Evolutionary conservation across 1,139 yeast species (phyloP).

Genomic region (Candida sp.): DNA sequence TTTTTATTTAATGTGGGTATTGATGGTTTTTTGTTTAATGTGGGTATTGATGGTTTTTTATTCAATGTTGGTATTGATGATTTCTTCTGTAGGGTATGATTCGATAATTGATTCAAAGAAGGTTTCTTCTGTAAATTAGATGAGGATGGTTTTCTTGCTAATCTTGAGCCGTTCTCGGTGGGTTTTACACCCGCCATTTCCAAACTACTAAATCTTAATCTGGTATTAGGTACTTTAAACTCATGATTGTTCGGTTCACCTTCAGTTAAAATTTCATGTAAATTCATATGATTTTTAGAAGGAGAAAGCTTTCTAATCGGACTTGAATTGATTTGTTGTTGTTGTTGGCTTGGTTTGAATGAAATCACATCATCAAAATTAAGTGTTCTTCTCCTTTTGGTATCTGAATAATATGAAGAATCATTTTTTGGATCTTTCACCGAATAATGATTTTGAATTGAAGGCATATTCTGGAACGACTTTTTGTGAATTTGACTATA

Average conservation of each 20-base stretch:
- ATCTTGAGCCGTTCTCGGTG: constrained; percentile 6
- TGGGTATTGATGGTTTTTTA: constrained; percentile 16
- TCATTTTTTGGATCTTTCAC: constrained; percentile 9
- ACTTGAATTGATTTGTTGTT: constrained; percentile 7
- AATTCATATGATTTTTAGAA: constrained; percentile 37
- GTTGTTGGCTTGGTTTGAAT: constrained; percentile 2
- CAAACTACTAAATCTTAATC: constrained; percentile 25
- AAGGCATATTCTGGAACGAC: constrained; percentile 38
- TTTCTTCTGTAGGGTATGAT: constrained; percentile 13
- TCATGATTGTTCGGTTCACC: constrained; percentile 12
- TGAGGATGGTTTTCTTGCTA: constrained; percentile 11
- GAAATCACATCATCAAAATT: constrained; percentile 14
- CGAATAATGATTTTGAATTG: constrained; percentile 40
- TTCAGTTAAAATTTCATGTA: constrained; percentile 27
- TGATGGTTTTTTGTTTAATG: constrained; percentile 12
- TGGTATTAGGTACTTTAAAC: constrained; percentile 24
- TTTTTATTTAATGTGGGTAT: constrained; percentile 11
- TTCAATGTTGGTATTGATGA: constrained; percentile 11
- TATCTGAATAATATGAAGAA: constrained; percentile 9
- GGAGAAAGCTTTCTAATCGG: constrained; percentile 32
- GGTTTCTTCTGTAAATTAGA: constrained; percentile 14
- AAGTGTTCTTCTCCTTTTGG: constrained; percentile 32
- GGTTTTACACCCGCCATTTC: constrained; percentile 33
- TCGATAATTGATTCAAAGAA: constrained; percentile 5
- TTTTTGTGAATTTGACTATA: constrained; percentile 32